Evolutionary conservation across 2,329 filamentous ascomycete genomes (phyloP).

Genomic region (Blastomyces gilchristii): DNA sequence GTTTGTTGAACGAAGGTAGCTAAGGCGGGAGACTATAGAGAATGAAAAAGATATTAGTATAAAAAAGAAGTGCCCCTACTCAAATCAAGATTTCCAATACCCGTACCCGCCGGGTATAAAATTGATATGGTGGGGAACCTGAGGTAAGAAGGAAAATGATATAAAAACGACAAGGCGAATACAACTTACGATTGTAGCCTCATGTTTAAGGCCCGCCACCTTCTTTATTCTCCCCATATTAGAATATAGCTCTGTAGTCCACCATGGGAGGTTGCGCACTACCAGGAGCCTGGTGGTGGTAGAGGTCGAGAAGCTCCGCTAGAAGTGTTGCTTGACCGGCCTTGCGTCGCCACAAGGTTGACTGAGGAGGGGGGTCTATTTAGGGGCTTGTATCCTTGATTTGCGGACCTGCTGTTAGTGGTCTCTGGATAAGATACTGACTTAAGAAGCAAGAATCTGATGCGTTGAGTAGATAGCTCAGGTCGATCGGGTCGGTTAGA

Average conservation of each 20-base stretch:
- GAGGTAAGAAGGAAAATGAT: background rate
- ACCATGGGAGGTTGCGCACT: slow-evolving; percentile 29
- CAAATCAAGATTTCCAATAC: background rate
- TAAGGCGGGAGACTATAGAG: slow-evolving; percentile 69
- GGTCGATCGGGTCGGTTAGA: background rate
- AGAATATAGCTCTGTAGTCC: slow-evolving; percentile 24
- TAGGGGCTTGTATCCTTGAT: background rate
- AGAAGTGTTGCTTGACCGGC: background rate
- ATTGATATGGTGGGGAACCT: background rate
- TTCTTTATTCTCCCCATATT: slow-evolving; percentile 46
- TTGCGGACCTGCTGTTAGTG: background rate
- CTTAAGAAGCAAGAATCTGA: background rate
- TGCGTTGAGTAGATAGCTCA: background rate
- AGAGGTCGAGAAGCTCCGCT: background rate
- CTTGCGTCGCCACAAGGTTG: slow-evolving; percentile 1
- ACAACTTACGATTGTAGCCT: slow-evolving; percentile 40
- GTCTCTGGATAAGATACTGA: background rate
- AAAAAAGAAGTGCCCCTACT: background rate
- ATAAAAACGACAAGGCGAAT: slow-evolving; percentile 7
- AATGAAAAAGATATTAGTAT: background rate
- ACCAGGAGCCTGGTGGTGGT: slow-evolving; percentile 2
- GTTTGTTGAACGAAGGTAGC: slow-evolving; percentile 66
- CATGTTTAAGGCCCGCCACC: slow-evolving; percentile 42
- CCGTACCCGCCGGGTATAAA: background rate
- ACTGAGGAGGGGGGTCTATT: background rate